Evolutionary conservation across 805 yeast species (phyloP), one percentile per base, ranked within the genome.

Genomic region (Suhomyces tanzawaensis): DNA sequence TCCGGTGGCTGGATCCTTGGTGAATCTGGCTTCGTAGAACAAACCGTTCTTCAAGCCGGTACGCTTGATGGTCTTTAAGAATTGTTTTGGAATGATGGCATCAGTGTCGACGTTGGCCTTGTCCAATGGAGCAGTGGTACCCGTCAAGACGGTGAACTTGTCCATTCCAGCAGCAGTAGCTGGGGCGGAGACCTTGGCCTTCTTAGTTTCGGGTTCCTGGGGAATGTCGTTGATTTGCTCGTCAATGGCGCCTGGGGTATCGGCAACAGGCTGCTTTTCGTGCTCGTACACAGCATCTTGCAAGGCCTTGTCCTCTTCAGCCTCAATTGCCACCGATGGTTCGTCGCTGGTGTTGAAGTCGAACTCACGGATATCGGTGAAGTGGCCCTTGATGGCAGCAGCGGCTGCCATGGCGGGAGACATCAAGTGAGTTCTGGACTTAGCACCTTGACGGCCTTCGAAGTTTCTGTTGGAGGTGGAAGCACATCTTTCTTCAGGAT

Each of bases 331-430:
- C 48, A 87, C 66, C 44, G 78, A 70, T 44, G 95, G 81, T 53
- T 79, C 82, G 48, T 74, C 77, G 46, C 74, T 55, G 30, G 68
- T 75, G 45, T 73, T 69, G 64, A 78, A 84, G 43, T 79, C 69
- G 62, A 76, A 86, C 39, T 86, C 83, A 68, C 99, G 82, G 52
- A 90, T 90, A 60, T 93, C 99, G 32, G 85, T 76, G 55, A 93
- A 82, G 57, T 82, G 88, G 50, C 99, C 99, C 40, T 76, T 77
- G 51, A 93, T 82, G 54, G 90, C 96, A 14, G 99, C 98, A 15
- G 98, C 97, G 22, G 99, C 99, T 33, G 99, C 99, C 99, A 93
- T 93, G 16, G 96, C 96, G 27, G 99, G 99, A 11, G 96, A 87
- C 95, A 91, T 88, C 60, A 93, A 77, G 62, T 93, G 99, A 14